phyloP scores from a whole-genome alignment of 2,329 filamentous ascomycete genomes.

The Venturia aucupariae region DNA sequence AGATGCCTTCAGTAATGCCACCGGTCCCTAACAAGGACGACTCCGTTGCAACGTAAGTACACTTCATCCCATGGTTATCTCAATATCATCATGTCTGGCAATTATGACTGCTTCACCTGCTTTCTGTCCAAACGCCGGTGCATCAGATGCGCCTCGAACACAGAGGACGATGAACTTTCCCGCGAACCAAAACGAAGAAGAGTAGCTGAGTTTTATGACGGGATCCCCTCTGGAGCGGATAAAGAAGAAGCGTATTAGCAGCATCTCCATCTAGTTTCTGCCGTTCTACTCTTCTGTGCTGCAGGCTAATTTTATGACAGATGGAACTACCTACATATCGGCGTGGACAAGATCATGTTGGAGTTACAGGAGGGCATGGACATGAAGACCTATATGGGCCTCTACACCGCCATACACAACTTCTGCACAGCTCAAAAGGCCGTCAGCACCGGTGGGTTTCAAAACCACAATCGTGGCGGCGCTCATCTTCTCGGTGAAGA shows the following conservation, averaged over 20 bases:
- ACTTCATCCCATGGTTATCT: neutral
- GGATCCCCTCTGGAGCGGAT: neutral
- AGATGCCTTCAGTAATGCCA: slow-evolving; percentile 24
- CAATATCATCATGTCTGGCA: neutral
- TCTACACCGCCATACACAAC: slow-evolving; percentile 97
- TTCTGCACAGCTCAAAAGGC: slow-evolving; percentile 98
- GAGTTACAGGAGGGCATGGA: slow-evolving; percentile 88
- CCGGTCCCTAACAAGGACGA: slow-evolving; percentile 47
- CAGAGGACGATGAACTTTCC: no score
- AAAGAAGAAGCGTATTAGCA: neutral
- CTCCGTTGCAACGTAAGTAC: slow-evolving; percentile 6
- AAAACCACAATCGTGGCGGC: slow-evolving; percentile 63
- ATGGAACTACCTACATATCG: slow-evolving; percentile 81
- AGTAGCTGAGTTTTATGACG: no score
- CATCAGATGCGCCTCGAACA: no score
- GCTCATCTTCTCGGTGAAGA: slow-evolving; percentile 94
- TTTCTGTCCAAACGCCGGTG: no score
- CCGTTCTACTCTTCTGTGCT: neutral
- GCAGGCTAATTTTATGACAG: slow-evolving; percentile 4
- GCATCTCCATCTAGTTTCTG: neutral
- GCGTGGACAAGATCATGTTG: slow-evolving; percentile 88
- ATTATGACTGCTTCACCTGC: no score
- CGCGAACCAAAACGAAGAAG: no score
- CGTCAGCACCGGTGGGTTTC: slow-evolving; percentile 47
- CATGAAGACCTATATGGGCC: slow-evolving; percentile 93